phyloP scores from a whole-genome alignment of 75 land plant genomes.

The Cryptomeria japonica region DNA sequence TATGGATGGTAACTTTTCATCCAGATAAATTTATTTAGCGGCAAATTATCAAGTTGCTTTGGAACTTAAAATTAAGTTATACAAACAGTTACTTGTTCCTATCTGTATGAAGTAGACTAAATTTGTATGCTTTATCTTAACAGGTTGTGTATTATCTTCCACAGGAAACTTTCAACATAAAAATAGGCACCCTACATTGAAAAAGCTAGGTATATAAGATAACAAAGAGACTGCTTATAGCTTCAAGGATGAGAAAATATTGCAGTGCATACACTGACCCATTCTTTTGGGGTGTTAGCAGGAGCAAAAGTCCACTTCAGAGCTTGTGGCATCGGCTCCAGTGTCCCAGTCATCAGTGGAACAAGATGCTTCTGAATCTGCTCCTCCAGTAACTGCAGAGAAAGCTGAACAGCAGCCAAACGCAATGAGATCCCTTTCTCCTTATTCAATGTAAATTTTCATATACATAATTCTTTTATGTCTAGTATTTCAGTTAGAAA shows the following conservation, averaged over 20 bases:
- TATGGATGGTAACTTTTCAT: neutral
- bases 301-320: neutral
- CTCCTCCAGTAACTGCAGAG: neutral
- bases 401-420: neutral
- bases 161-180: slow-evolving; percentile 32
- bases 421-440: slow-evolving; percentile 41
- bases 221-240: slow-evolving; percentile 24
- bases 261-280: slow-evolving; percentile 32
- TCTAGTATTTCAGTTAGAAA: neutral
- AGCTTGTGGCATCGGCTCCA: neutral
- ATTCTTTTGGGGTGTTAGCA: neutral
- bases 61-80: neutral
- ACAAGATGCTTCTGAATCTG: slow-evolving; percentile 1
- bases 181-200: neutral
- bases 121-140: neutral
- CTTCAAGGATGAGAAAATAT: slow-evolving; percentile 42
- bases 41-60: neutral
- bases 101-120: neutral
- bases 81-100: neutral
- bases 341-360: neutral
- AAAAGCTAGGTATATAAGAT: neutral
- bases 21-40: neutral
- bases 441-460: slow-evolving; percentile 45
- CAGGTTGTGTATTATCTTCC: slow-evolving; percentile 10
- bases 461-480: neutral